Base-by-base conservation (phyloP, 2,329 filamentous ascomycete genomes). In the Cladosporium sp. region DNA sequence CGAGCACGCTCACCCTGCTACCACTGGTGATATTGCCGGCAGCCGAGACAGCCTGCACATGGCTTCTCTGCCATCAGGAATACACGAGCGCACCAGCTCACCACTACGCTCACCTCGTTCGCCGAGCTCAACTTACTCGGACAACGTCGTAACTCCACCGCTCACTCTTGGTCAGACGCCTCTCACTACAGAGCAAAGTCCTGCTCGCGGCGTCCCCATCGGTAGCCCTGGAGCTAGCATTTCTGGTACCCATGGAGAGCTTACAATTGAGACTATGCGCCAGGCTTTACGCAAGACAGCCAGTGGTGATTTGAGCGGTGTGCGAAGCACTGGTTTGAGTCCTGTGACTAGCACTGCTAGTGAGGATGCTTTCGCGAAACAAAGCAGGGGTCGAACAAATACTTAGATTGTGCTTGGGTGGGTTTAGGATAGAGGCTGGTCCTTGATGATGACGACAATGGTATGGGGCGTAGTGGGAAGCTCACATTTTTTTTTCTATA, bases 241-340 rank as follows among this genome's bases (percentile, higher is more conserved):
- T 21, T 8, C 60, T 21, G 67, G 65, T 6, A 81, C 82, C 67
- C 84, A 82, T 55, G 86, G 88, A 29, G 93, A 97, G 68, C 81
- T 97, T 67, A 92, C 91, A 66, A 91, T 97, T 69, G 93, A 97
- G 82, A 97, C 93, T 4, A 96, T 97, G 93, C 86, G 89, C 62
- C 93, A 97, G 79, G 93, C 92, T 18, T 81, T 97, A 74, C 85
- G 91, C 74, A 89, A 91, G 77, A 96, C 93, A 16, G 91, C 89
- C 53, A 97, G 92, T 78, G 87, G 90, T 21, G 94, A 97, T 75
- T 80, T 97, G 55, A 52, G 55, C 11, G 62, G 53, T 16, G 62
- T 65, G 14, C 55, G 62, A 18, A 65, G 62, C 49, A 16, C 55
- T 18, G 55, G 55, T 18, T 6, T 65, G 62, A 65, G 62, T 16